Conservation (phyloP, 202 grass and related monocot genomes). For the Eragrostis tef region DNA sequence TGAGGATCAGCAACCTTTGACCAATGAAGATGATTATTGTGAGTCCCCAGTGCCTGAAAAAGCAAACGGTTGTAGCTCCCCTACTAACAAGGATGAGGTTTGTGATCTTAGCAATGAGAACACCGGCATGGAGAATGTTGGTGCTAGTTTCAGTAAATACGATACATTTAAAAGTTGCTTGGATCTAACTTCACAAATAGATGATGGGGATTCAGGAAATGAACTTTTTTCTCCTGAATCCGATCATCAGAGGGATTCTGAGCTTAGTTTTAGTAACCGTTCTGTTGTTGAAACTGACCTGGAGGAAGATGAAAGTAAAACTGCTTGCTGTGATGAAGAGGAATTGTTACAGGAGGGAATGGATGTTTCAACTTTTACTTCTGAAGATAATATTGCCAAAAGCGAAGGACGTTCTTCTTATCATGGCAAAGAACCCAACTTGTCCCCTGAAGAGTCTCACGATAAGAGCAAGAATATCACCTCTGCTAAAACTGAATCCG, state of each 20-base stretch:
- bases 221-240: constrained; percentile 56
- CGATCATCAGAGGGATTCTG: constrained; percentile 44
- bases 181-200: constrained; percentile 66
- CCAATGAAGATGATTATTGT: constrained; percentile 40
- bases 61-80: not conserved
- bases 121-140: constrained; percentile 35
- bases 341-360: constrained; percentile 37
- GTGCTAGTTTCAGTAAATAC: constrained; percentile 55
- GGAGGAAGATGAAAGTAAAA: constrained; percentile 44
- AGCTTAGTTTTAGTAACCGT: constrained; percentile 46
- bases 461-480: constrained; percentile 36
- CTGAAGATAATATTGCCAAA: constrained; percentile 16
- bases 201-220: constrained; percentile 57
- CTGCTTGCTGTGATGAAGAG: constrained; percentile 32
- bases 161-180: constrained; percentile 87
- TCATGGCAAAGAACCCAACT: constrained; percentile 44
- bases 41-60: constrained; percentile 38
- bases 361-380: constrained; percentile 37
- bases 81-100: constrained; percentile 33
- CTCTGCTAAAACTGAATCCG: constrained; percentile 41
- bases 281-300: constrained; percentile 46
- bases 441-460: constrained; percentile 41
- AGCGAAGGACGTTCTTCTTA: constrained; percentile 22
- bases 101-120: constrained; percentile 29
- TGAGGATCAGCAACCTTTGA: constrained; percentile 8